phyloP scores from a whole-genome alignment of 371 early-diverging fungal genomes.

The Synchytrium microbalum region DNA sequence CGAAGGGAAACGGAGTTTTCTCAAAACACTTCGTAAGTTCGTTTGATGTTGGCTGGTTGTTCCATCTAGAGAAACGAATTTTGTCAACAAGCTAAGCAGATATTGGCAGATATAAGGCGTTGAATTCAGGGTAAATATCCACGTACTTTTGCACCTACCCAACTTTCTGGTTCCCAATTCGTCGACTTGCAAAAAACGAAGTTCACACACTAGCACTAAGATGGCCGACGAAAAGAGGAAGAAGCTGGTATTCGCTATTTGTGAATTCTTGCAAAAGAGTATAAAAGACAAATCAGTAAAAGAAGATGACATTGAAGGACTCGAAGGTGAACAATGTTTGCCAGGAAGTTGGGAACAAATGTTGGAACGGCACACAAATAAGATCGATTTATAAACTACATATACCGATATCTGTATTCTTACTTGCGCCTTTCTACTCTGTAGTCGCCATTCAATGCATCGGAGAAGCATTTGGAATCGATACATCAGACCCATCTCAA shows the following conservation, averaged over 20 bases:
- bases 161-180: no score
- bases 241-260: conserved; percentile 77
- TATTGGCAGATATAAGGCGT: no score
- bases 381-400: background rate
- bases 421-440: background rate
- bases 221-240: conserved; percentile 13
- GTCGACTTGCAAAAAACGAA: no score
- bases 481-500: conserved; percentile 60
- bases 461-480: conserved; percentile 85
- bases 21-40: no score
- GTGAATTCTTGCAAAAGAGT: conserved; percentile 78
- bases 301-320: conserved; percentile 76
- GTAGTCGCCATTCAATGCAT: conserved; percentile 89
- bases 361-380: background rate
- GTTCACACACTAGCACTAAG: no score
- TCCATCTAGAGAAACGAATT: no score
- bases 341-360: conserved; percentile 8
- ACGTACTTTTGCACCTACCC: no score
- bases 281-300: conserved; percentile 69
- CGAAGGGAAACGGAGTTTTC: no score
- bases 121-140: no score
- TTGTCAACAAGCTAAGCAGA: no score
- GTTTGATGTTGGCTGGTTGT: no score
- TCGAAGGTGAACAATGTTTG: conserved; percentile 68
- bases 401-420: no score